phyloP scores from a whole-genome alignment of 2,329 filamentous ascomycete genomes.

The Lithohypha guttulata region DNA sequence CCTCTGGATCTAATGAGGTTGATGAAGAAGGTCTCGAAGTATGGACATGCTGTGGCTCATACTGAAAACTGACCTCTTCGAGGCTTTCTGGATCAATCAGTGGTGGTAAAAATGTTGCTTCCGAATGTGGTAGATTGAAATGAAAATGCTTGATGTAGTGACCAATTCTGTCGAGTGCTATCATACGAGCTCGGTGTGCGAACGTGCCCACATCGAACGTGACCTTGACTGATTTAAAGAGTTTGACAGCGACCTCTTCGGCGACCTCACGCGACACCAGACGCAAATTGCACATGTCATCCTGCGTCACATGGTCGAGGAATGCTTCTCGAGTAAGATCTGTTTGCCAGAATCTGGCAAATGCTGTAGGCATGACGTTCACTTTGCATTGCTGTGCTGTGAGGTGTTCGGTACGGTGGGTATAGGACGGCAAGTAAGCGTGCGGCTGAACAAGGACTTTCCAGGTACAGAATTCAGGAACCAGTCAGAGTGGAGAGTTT shows the following conservation, averaged over 20 bases:
- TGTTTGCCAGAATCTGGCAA: conserved; percentile 30
- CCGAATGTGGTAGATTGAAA: conserved; percentile 65
- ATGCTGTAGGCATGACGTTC: conserved; percentile 11
- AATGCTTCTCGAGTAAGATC: conserved; percentile 27
- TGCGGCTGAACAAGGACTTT: conserved; percentile 1
- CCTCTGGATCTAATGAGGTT: conserved; percentile 21
- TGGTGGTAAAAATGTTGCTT: conserved; percentile 75
- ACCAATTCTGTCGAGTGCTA: conserved; percentile 66
- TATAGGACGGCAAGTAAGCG: neutral
- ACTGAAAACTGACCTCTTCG: conserved; percentile 68
- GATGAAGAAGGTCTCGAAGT: conserved; percentile 49
- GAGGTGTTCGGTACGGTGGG: neutral
- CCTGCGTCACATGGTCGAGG: conserved; percentile 24
- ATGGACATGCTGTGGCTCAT: conserved; percentile 57
- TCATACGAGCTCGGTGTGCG: conserved; percentile 60
- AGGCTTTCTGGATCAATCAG: conserved; percentile 68
- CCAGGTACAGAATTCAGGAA: conserved; percentile 9
- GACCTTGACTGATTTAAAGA: conserved; percentile 37
- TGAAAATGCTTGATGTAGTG: conserved; percentile 67
- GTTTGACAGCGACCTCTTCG: conserved; percentile 24
- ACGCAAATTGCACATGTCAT: conserved; percentile 28
- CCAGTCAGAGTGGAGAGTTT: conserved; percentile 18
- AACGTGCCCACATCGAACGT: conserved; percentile 55
- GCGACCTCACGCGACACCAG: conserved; percentile 29
- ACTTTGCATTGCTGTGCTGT: conserved; percentile 12